A percentile compares a stretch with the other conserved stretches of the same genome.
phyloP scores from a whole-genome alignment of 2,329 filamentous ascomycete genomes.

The Neoarthrinium moseri region DNA sequence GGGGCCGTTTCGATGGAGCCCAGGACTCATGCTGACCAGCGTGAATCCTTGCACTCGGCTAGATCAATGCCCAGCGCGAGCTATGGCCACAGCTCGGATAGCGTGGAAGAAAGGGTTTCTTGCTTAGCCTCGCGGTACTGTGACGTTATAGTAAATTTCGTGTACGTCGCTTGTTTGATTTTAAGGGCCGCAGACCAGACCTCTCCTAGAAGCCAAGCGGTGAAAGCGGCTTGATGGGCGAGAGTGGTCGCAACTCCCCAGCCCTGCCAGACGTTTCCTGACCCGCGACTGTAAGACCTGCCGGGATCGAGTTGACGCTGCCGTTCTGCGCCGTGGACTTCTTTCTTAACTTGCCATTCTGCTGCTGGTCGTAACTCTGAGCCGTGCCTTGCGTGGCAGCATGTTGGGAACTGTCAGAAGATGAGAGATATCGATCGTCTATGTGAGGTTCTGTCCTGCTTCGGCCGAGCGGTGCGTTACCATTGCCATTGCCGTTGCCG shows the following conservation, averaged over 20 bases:
- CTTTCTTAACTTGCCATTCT: slow-evolving; percentile 40
- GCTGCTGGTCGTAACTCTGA: slow-evolving; percentile 22
- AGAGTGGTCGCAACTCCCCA: slow-evolving; percentile 54
- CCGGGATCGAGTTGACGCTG: slow-evolving; percentile 43
- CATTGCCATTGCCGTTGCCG: slow-evolving; percentile 14
- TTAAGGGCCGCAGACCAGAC: no score
- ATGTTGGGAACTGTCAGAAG: slow-evolving; percentile 66
- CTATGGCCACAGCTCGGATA: no score
- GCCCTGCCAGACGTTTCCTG: slow-evolving; percentile 33
- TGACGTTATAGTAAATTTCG: no score
- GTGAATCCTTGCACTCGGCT: no score
- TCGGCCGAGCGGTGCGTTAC: slow-evolving; percentile 24
- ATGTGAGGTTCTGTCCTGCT: slow-evolving; percentile 12
- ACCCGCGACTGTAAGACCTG: slow-evolving; percentile 44
- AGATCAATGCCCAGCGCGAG: no score
- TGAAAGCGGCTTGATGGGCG: slow-evolving; percentile 65
- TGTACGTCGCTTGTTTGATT: no score
- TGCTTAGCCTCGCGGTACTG: no score
- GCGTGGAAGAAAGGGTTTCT: no score
- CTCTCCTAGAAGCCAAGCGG: slow-evolving; percentile 55
- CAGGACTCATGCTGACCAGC: no score
- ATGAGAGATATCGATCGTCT: slow-evolving; percentile 61
- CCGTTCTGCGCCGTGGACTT: slow-evolving; percentile 42
- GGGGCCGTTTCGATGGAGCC: no score
- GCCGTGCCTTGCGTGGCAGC: slow-evolving; percentile 37